Percentiles rank a stretch among this genome's conserved stretches.
These are phyloP conservation scores for Ophiostoma ulmi DNA, from an alignment of 2,329 filamentous ascomycete species.

Conservation along the genomic window DNA sequence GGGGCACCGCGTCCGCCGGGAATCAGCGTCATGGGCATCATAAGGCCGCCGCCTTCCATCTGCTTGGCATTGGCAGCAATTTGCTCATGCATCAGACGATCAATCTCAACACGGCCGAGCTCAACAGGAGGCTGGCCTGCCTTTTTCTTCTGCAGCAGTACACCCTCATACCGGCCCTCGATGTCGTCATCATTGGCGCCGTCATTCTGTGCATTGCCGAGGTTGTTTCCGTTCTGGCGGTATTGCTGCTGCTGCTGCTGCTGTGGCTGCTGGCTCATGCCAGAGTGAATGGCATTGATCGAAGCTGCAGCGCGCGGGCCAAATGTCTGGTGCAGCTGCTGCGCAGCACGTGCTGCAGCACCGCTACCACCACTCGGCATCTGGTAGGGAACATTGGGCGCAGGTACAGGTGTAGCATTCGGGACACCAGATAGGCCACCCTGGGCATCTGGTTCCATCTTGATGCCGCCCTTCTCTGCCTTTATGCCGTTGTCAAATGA, in stretches of 20 bases:
- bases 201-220: constrained; percentile 60
- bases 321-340: constrained; percentile 55
- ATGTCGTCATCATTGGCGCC: constrained; percentile 62
- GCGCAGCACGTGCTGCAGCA: constrained; percentile 52
- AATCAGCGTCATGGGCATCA: constrained; percentile 59
- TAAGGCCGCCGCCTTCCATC: constrained; percentile 70
- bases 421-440: constrained; percentile 14
- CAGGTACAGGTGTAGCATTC: constrained; percentile 1
- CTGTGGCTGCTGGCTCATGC: constrained; percentile 31
- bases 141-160: constrained; percentile 54
- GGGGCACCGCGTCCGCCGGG: constrained; percentile 38
- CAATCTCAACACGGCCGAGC: constrained; percentile 59
- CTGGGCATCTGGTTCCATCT: constrained; percentile 25
- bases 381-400: constrained; percentile 33
- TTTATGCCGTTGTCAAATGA: constrained; percentile 23
- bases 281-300: constrained; percentile 57
- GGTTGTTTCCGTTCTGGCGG: constrained; percentile 25
- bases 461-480: constrained; percentile 23
- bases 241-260: constrained; percentile 27
- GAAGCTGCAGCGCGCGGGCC: constrained; percentile 61
- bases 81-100: constrained; percentile 62
- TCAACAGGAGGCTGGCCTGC: constrained; percentile 50
- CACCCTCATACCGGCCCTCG: constrained; percentile 57
- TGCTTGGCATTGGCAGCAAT: constrained; percentile 60
- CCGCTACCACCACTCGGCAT: constrained; percentile 32